Base-by-base conservation (phyloP, 768 basidiomycete genomes). In the Collybia sordida region DNA sequence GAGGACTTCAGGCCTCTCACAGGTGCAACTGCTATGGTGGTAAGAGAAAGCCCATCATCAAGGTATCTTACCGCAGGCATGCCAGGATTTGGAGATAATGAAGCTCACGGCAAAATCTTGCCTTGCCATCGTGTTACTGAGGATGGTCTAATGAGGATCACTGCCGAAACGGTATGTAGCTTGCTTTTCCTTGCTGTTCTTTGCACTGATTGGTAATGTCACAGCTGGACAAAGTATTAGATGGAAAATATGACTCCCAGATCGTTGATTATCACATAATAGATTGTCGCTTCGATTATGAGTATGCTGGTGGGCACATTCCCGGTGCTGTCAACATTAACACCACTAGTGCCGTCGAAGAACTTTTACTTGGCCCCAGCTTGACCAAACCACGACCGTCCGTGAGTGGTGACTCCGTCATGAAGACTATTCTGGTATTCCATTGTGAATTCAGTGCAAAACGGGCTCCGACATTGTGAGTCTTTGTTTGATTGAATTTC, bases 381-480 rank as follows among this genome's bases (percentile, higher is more conserved):
- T 64, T 74, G 54, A 71, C 67, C 49, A 85, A 78, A 65, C 88
- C 89, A 8, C 73, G 67, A 49, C 81, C 88, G 4, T 86, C 85
- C 27, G 74, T 81, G 35, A 94, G 92, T 65, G 89, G 91, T 18
- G 88, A 94, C 57, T 48, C 66, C 0, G 71, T 72, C 12, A 80
- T 78, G 67, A 95, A 95, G 72, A 93, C 88, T 1, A 72, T 98
- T 25, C 70, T 98, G 36, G 79, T 99, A 40, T 98, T 99, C 77
- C 97, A 99, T 64, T 99, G 97, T 73, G 97, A 99, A 70, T 98
- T 98, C 64, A 94, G 91, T 56, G 87, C 82, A 15, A 97, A 97
- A 70, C 79, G 97, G 37, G 97, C 94, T 0, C 97, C 97, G 1
- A 96, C 96, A 7, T 93, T 96, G 95, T 95, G 65, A 71, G 84